Evolutionary conservation across 2,329 filamentous ascomycete genomes (phyloP), one percentile per base, ranked within the genome.

Genomic region (Aspergillus japonicus): DNA sequence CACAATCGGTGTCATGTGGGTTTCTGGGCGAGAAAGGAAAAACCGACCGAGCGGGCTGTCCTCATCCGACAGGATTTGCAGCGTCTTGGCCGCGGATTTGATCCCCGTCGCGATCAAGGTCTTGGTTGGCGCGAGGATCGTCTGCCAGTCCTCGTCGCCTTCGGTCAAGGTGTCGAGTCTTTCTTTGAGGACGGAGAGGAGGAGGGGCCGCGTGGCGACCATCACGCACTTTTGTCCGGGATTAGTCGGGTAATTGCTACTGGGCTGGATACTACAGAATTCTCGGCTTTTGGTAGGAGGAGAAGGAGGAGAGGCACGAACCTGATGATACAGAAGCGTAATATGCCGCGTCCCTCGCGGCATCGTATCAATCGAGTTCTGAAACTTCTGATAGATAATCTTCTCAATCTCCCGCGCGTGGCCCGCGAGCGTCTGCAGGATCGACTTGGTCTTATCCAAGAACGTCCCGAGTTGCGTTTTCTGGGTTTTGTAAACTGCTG

Each of bases 391-490:
- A 1, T 69, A 62, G 10, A 78, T 71, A 1, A 77, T 77, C 0
- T 62, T 68, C 19, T 78, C 75, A 2, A 79, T 73, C 2, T 79
- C 77, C 44, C 77, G 71, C 0, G 76, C 77, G 24, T 78, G 73
- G 0, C 71, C 69, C 0, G 75, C 75, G 16, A 79, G 55, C 0
- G 73, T 75, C 0, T 77, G 73, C 0, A 78, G 56, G 1, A 78
- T 76, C 0, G 71, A 68, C 10, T 70, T 63, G 0, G 74, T 78
- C n/a, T 64, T 69, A 11, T 78, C 75, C 0, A 79, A 67, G 47
- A 78, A 79, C 0, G 66, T 63, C 0, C 62, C 70, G 0, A 78
- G 66, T 0, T 71, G 68, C 1, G 73, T 77, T 56, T 72, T 73
- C 23, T 73, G 68, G 0, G 69, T 68, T 31, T 72, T 75, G 42